Conservation (phyloP, 2,329 filamentous ascomycete species). For the Pyrenochaeta sp. region DNA sequence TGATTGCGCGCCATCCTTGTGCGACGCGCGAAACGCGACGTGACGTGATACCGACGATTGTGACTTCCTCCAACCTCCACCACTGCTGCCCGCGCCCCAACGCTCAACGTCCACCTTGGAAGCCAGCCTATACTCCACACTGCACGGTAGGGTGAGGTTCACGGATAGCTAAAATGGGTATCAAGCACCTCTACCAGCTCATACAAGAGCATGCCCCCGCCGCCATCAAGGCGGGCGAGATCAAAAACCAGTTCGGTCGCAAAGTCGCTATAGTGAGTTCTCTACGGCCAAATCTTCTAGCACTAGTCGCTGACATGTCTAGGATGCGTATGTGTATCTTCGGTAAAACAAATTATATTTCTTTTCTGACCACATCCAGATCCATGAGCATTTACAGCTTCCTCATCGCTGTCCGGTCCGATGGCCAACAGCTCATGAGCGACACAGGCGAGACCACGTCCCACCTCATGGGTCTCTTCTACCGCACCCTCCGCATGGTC, state of each 20-base stretch:
- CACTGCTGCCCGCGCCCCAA: constrained; percentile 13
- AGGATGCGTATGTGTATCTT: constrained; percentile 56
- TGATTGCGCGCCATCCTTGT: constrained; percentile 36
- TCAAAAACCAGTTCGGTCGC: constrained; percentile 98
- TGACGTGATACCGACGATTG: constrained; percentile 36
- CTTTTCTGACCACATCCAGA: constrained; percentile 52
- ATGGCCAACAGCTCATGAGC: constrained; percentile 94
- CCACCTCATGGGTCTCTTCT: constrained; percentile 99
- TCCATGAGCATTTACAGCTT: constrained; percentile 99
- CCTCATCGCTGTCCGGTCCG: constrained; percentile 94
- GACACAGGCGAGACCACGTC: constrained; percentile 97
- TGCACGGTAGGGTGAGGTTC: background rate
- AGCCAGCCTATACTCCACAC: background rate
- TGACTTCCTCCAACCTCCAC: constrained; percentile 27
- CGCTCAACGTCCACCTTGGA: constrained; percentile 1
- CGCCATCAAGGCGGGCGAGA: constrained; percentile 94
- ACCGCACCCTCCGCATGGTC: constrained; percentile 96
- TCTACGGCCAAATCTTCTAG: background rate
- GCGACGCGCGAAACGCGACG: constrained; percentile 29
- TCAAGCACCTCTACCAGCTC: constrained; percentile 57
- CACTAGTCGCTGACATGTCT: constrained; percentile 30
- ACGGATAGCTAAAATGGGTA: constrained; percentile 45
- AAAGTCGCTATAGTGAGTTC: constrained; percentile 91
- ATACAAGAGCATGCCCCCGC: constrained; percentile 86
- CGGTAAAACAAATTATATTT: background rate